A percentile compares a stretch with the other conserved stretches of the same genome.
phyloP scores from a whole-genome alignment of 768 basidiomycete species.

The Postia placenta region DNA sequence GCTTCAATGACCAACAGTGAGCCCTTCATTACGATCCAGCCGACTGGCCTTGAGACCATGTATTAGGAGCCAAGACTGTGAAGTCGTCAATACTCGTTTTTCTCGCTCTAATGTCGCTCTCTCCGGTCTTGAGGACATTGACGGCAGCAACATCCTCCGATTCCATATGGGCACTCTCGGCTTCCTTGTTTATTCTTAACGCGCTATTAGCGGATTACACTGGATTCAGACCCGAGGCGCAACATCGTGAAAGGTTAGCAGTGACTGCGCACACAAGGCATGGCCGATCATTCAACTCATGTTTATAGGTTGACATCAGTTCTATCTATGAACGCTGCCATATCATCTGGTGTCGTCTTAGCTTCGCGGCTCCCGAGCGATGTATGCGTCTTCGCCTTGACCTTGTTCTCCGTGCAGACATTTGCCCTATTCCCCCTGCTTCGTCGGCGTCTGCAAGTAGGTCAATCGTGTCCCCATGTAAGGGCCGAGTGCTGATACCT shows the following conservation, averaged over 20 bases:
- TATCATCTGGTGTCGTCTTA: constrained; percentile 89
- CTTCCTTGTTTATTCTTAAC: constrained; percentile 76
- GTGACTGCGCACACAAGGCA: constrained; percentile 1
- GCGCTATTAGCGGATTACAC: constrained; percentile 81
- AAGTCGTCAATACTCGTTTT: constrained; percentile 87
- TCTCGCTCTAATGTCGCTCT: constrained; percentile 80
- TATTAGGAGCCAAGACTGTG: constrained; percentile 58
- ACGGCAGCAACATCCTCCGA: constrained; percentile 95
- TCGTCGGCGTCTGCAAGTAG: constrained; percentile 66
- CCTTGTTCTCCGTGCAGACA: constrained; percentile 74
- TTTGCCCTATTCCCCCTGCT: constrained; percentile 84
- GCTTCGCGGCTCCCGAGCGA: constrained; percentile 85
- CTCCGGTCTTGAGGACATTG: constrained; percentile 87
- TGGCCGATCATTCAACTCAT: constrained; percentile 10
- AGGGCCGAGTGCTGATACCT: constrained; percentile 4
- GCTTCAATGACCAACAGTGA: constrained; percentile 27
- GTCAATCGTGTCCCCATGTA: too few species aligned
- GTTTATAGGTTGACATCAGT: constrained; percentile 68
- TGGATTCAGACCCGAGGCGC: constrained; percentile 35
- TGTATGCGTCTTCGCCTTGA: constrained; percentile 82
- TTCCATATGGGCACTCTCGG: constrained; percentile 94
- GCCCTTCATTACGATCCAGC: constrained; percentile 12
- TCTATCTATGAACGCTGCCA: constrained; percentile 84
- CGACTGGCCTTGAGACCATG: neutral
- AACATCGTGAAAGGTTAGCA: constrained; percentile 52